A percentile compares a stretch with the other conserved stretches of the same genome.
Conservation (phyloP, 441 rosid species). For the Adansonia gregorii region DNA sequence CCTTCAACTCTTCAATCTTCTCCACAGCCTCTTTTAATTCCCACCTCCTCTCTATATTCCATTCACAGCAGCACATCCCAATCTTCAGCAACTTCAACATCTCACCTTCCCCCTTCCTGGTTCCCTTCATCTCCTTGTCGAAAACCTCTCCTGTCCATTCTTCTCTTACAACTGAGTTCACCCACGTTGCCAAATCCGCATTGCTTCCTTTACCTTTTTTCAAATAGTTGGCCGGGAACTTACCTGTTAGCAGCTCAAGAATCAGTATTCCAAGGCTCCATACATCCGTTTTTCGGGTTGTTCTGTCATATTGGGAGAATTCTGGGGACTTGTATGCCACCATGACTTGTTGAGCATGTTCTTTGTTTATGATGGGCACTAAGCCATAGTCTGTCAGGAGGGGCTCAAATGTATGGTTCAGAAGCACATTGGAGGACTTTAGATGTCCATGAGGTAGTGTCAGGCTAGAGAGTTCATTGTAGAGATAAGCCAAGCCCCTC, state of each 20-base stretch:
- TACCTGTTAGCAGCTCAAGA: conserved; percentile 76
- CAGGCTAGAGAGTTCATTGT: conserved; percentile 51
- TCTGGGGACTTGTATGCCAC: conserved; percentile 86
- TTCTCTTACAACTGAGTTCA: conserved; percentile 72
- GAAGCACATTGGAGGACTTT: conserved; percentile 83
- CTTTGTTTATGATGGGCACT: conserved; percentile 57
- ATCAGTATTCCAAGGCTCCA: conserved; percentile 90
- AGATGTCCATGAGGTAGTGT: conserved; percentile 80
- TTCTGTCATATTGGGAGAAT: conserved; percentile 49
- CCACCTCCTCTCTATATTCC: conserved; percentile 72
- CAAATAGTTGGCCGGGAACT: conserved; percentile 74
- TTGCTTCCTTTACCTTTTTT: conserved; percentile 56
- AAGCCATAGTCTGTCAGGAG: conserved; percentile 66
- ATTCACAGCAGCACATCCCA: conserved; percentile 85
- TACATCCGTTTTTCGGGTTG: conserved; percentile 69
- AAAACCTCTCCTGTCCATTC: conserved; percentile 91
- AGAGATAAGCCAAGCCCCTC: conserved; percentile 65
- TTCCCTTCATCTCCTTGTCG: conserved; percentile 74
- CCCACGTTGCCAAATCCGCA: conserved; percentile 75
- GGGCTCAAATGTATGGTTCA: conserved; percentile 56
- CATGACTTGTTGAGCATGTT: conserved; percentile 70
- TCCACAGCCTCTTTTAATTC: conserved; percentile 64
- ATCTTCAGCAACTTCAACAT: conserved; percentile 80
- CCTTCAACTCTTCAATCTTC: conserved; percentile 62
- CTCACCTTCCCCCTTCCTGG: conserved; percentile 66